phyloP scores from a whole-genome alignment of 345 rosid genomes.

The Acer saccharum region DNA sequence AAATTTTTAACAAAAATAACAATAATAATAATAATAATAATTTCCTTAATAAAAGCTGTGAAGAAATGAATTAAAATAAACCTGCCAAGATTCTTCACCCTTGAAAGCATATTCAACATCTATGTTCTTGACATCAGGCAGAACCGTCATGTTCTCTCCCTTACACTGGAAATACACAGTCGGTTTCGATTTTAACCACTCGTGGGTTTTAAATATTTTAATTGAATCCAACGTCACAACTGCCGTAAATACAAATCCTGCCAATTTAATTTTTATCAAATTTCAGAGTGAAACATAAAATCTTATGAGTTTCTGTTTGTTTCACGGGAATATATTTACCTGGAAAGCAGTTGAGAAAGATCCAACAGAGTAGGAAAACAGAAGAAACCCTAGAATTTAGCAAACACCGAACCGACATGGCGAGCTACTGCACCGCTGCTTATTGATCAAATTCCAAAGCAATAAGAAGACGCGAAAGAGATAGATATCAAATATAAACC shows the following conservation, averaged over 20 bases:
- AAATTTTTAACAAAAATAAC: neutral
- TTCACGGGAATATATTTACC: conserved; percentile 28
- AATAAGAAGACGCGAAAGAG: neutral
- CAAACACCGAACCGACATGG: conserved; percentile 14
- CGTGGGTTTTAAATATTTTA: conserved; percentile 51
- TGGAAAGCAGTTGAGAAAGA: conserved; percentile 33
- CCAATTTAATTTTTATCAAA: neutral
- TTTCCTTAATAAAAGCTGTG: too few species aligned
- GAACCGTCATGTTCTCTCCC: conserved; percentile 56
- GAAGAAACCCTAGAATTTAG: conserved; percentile 1
- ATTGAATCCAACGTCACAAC: conserved; percentile 58
- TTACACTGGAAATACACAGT: conserved; percentile 64
- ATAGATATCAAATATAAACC: neutral
- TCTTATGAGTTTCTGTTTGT: neutral
- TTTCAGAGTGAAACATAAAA: neutral
- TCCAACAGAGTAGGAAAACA: conserved; percentile 18
- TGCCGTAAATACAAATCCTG: conserved; percentile 50
- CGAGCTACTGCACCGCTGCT: neutral
- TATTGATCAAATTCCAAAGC: neutral
- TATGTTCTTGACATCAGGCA: conserved; percentile 58
- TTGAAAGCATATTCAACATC: conserved; percentile 47
- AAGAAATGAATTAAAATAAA: conserved; percentile 1
- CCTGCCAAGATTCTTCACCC: conserved; percentile 90
- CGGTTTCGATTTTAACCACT: conserved; percentile 50
- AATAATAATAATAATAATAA: neutral